Evolutionary conservation across 1,284 basidiomycete species (phyloP), one percentile per base, ranked within the genome.

Genomic region (Sanghuangporus baumii): DNA sequence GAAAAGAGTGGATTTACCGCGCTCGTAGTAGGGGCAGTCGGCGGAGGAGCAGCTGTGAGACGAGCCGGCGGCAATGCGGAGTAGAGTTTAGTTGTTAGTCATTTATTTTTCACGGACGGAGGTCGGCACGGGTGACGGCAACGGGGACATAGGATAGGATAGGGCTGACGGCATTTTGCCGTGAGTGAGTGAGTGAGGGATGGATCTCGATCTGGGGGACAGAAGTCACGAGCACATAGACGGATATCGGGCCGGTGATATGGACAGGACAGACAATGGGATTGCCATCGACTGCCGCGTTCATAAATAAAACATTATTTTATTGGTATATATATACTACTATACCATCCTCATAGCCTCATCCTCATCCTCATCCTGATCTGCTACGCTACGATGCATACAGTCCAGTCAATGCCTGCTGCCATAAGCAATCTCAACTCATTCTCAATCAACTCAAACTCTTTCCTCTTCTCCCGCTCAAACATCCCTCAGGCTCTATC

Each of bases 261-360:
- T 8, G 43, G 6, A 12, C 16, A 11, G 16, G 40, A 11, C n/a
- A n/a, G n/a, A n/a, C n/a, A n/a, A n/a, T n/a, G 16, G 6, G 43
- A 18, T 56, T 41, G 37, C 55, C 55, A 56, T 56, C 55, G 37
- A 56, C 55, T 56, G 55, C 55, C 55, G 55, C n/a, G 1, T 8
- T 40, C 18, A 26, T 34, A n/a, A n/a, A n/a, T n/a, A n/a, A n/a
- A n/a, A n/a, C n/a, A n/a, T 23, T 23, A 4, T 51, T 26, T 20
- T 51, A 26, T 34, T 20, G 3, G 34, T 51, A 26, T n/a, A 50
- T 26, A 18, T 16, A 26, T 2, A 26, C 54, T 38, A 3, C 26
- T 55, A 2, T 26, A 5, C 36, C 20, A 20, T 20, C 23, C n/a
- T 7, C 11, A 12, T 14, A n/a, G n/a, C n/a, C n/a, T n/a, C n/a